Evolutionary conservation across 2,329 filamentous ascomycete genomes (phyloP).

Genomic region (Ophiostoma triangulosporum): DNA sequence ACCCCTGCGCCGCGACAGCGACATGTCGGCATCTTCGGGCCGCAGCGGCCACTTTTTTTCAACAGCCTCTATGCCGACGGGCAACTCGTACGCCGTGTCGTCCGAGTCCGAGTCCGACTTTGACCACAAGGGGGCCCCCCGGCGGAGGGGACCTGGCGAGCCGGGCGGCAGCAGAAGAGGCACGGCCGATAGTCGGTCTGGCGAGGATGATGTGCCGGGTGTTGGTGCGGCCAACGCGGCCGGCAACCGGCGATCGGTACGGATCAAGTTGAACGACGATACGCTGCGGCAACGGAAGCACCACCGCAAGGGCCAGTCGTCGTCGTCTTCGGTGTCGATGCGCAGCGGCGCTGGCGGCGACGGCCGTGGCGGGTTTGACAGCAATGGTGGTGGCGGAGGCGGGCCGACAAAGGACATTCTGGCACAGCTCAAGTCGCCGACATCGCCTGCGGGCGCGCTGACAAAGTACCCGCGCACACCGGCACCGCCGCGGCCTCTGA

Average conservation of each 20-base stretch:
- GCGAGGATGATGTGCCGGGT: constrained; percentile 41
- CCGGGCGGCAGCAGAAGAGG: constrained; percentile 3
- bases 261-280: constrained; percentile 81
- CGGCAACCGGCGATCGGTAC: constrained; percentile 60
- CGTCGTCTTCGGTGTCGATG: constrained; percentile 20
- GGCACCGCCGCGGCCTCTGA: constrained; percentile 75
- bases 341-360: constrained; percentile 16
- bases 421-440: constrained; percentile 84
- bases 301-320: constrained; percentile 45
- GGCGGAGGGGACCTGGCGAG: not conserved
- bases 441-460: constrained; percentile 62
- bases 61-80: constrained; percentile 25
- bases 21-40: constrained; percentile 3
- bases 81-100: constrained; percentile 46
- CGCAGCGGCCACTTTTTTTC: constrained; percentile 23
- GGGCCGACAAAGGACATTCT: constrained; percentile 40
- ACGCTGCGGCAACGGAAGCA: constrained; percentile 59
- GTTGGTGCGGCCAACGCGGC: constrained; percentile 32
- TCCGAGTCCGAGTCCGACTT: constrained; percentile 59
- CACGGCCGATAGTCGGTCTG: constrained; percentile 8
- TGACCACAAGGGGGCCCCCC: constrained; percentile 14
- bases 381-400: constrained; percentile 20
- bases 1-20: constrained; percentile 5
- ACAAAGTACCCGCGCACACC: constrained; percentile 87
- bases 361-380: constrained; percentile 16